These are phyloP conservation scores for Xylaria arbuscula DNA, from an alignment of 2,329 filamentous ascomycete genomes.

Conservation along the genomic window DNA sequence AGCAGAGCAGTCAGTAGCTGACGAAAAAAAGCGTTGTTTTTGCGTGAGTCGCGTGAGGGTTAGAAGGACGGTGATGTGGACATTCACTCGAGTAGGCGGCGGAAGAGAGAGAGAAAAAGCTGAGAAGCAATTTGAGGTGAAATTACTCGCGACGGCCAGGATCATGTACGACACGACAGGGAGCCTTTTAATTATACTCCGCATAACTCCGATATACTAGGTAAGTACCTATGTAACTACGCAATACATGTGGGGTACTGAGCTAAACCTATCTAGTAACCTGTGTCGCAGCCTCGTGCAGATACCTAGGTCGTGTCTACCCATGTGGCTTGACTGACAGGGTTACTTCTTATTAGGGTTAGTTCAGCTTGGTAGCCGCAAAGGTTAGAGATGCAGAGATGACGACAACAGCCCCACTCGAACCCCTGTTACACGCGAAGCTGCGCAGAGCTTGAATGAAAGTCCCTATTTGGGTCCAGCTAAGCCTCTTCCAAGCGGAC, in stretches of 20 bases:
- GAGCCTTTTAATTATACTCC: neutral
- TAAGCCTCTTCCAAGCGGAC: conserved; percentile 27
- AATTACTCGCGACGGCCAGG: conserved; percentile 26
- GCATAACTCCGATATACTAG: neutral
- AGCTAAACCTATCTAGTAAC: no score
- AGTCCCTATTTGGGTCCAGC: conserved; percentile 6
- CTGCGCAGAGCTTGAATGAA: conserved; percentile 9
- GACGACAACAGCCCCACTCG: conserved; percentile 22
- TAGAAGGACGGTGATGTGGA: conserved; percentile 18
- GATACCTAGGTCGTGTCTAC: no score
- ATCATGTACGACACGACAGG: neutral
- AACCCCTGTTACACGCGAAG: conserved; percentile 30
- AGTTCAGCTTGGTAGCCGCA: neutral
- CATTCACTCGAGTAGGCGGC: conserved; percentile 19
- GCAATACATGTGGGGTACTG: no score
- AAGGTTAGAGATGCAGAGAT: conserved; percentile 4
- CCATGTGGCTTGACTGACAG: conserved; percentile 13
- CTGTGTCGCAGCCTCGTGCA: no score
- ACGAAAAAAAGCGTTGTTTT: conserved; percentile 7
- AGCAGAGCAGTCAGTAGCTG: conserved; percentile 5
- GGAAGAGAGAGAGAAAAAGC: neutral
- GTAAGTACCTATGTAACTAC: neutral
- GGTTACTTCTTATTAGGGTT: neutral
- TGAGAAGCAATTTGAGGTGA: conserved; percentile 11
- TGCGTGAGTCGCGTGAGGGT: conserved; percentile 27